Evolutionary conservation across 2,329 filamentous ascomycete genomes (phyloP), one percentile per base, ranked within the genome.

Genomic region (Diaporthe ilicicola): DNA sequence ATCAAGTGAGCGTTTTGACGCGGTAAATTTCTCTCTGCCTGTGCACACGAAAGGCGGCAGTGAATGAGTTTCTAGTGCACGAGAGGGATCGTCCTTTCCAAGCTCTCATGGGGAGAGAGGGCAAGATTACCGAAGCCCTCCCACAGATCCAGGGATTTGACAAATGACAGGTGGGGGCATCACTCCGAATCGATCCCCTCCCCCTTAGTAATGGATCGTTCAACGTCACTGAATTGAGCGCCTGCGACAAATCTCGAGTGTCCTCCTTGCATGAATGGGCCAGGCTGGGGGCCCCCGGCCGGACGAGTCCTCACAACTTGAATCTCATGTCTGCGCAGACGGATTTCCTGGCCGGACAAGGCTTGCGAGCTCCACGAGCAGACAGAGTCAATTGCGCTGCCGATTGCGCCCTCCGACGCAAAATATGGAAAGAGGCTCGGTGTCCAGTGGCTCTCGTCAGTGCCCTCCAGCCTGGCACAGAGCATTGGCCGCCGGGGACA

Each of bases 231-330:
- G 48, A 24, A 62, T 48, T 62, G 56, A 48, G 44, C 22, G 56
- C 56, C 27, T 62, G 27, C 42, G 39, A 62, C 59, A 62, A 62
- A 62, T 62, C 59, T 62, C 59, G 59, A 42, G 42, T 62, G 59
- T 48, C 13, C 42, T 2, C 13, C 42, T 44, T 34, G 59, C 59
- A 62, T 62, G 59, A 62, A 62, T 34, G 44, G 44, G 1, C 59
- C 59, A 62, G 19, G 27, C 27, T 62, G 59, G 59, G 59, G 56
- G 3, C 3, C 42, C 59, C 59, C 29, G 42, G 42, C 59, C 42
- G 59, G 27, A 8, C 5, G 59, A 62, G 42, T 4, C n/a, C 27
- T n/a, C 34, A 12, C 10, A 19, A 48, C 39, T 19, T 9, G 48
- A 48, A 62, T 37, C 27, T 62, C 59, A 42, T 42, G 59, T 39